Evolutionary conservation across 805 yeast species (phyloP), one percentile per base, ranked within the genome.

Genomic region (Nakazawaea wyomingensis): DNA sequence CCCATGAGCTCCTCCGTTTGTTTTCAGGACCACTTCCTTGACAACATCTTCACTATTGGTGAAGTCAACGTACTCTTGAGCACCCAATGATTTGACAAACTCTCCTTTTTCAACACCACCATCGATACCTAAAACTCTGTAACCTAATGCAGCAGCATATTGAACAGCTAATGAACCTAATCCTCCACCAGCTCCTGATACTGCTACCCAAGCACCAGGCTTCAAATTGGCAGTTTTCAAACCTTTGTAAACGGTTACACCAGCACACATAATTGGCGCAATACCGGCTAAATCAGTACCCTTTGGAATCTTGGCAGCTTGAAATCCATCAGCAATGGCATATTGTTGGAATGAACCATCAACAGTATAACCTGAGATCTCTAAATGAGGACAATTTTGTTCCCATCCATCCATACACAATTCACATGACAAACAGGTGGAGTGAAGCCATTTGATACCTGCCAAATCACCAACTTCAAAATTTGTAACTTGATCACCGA

Each of bases 381-480:
- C 61, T 24, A 24, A 24, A 24, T 24, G 27, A 24, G 27, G 27
- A 11, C 27, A 24, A 24, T 24, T 24, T 24, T 24, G 27, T 24
- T 24, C 27, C 11, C 11, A 24, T 8, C 27, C 27, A 24, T 24
- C 27, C 27, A 24, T 24, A 67, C 71, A 85, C 72, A 65, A 76
- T 66, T 85, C 93, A 67, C 95, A 85, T 44, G 76, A 64, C 64
- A 79, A 64, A 68, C 95, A 85, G 26, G 89, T 80, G 47, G 83
- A 78, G 64, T 84, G 82, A 60, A 85, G 69, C 93, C 93, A 85
- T 65, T 85, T 85, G 60, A 86, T 69, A 55, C 95, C 95, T 31
- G 90, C 95, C 46, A 66, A 69, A 64, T 85, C 95, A 56, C 95
- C 95, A 50, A 82, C 68, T 61, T 83, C 75, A 66, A 84, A 82